Conservation (phyloP, 2,329 filamentous ascomycete species). For the Periglandula ipomoeae region DNA sequence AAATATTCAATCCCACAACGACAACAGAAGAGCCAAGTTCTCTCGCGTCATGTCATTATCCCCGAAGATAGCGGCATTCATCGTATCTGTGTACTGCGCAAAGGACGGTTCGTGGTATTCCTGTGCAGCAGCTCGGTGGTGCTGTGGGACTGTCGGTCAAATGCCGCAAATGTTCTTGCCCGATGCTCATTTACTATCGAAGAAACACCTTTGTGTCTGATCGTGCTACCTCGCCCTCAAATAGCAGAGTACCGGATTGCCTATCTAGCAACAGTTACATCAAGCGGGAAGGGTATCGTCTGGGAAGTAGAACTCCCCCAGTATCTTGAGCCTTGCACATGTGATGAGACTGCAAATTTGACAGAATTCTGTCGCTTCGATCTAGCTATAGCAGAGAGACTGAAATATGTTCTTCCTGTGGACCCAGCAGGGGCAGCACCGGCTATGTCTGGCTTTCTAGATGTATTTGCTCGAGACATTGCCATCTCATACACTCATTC, state of each 20-base stretch:
- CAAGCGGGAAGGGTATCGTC: conserved; percentile 67
- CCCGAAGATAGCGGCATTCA: conserved; percentile 63
- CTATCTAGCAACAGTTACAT: conserved; percentile 76
- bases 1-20: conserved; percentile 37
- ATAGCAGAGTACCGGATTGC: conserved; percentile 45
- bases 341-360: conserved; percentile 29
- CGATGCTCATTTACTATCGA: conserved; percentile 42
- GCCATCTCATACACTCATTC: conserved; percentile 73
- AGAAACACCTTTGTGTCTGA: conserved; percentile 70
- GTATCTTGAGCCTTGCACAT: conserved; percentile 22
- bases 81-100: conserved; percentile 67
- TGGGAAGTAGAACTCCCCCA: conserved; percentile 65
- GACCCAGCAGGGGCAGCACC: conserved; percentile 73
- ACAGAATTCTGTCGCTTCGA: conserved; percentile 63
- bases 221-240: conserved; percentile 59
- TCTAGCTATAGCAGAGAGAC: conserved; percentile 48
- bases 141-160: conserved; percentile 67
- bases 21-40: conserved; percentile 32
- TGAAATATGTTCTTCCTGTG: conserved; percentile 66
- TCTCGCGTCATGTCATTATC: conserved; percentile 61
- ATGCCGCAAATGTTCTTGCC: conserved; percentile 47
- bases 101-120: conserved; percentile 74
- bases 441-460: conserved; percentile 67
- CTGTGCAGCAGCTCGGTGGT: conserved; percentile 62
- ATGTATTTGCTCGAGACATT: conserved; percentile 78